phyloP scores from a whole-genome alignment of 1,139 yeast species.

The Diutina siamensis region DNA sequence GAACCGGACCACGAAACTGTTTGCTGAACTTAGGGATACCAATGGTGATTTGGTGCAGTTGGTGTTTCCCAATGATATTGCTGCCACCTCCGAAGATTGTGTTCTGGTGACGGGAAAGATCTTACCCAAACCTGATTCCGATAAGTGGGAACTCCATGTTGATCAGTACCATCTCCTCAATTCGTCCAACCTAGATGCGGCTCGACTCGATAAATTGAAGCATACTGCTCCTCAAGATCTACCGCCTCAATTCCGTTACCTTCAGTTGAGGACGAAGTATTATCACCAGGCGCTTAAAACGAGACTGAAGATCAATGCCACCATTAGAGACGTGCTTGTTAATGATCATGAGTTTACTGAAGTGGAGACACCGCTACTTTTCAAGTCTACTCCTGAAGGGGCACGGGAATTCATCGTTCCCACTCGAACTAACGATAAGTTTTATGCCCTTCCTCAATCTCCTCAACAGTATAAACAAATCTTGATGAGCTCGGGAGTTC shows the following conservation, averaged over 20 bases:
- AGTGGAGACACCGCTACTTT: conserved; percentile 83
- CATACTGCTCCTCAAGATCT: conserved; percentile 37
- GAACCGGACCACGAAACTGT: conserved; percentile 33
- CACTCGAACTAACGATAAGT: conserved; percentile 49
- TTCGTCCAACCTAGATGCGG: conserved; percentile 52
- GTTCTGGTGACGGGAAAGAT: conserved; percentile 54
- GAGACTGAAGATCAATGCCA: conserved; percentile 49
- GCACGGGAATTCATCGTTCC: conserved; percentile 95
- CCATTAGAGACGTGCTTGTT: conserved; percentile 39
- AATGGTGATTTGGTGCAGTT: conserved; percentile 62
- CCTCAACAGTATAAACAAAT: conserved; percentile 97
- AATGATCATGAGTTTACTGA: conserved; percentile 51
- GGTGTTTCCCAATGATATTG: conserved; percentile 36
- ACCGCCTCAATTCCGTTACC: conserved; percentile 72
- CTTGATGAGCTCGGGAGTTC: conserved; percentile 86
- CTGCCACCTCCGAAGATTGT: conserved; percentile 53
- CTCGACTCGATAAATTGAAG: conserved; percentile 56
- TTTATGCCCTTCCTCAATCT: conserved; percentile 91
- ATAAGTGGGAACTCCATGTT: conserved; percentile 47
- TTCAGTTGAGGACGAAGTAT: conserved; percentile 58
- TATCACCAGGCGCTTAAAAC: conserved; percentile 49
- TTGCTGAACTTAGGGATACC: conserved; percentile 65
- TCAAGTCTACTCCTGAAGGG: conserved; percentile 97
- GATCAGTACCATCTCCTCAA: conserved; percentile 46
- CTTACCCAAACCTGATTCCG: conserved; percentile 17